A percentile compares a stretch with the other conserved stretches of the same genome.
Evolutionary conservation across 306 rosid genomes (phyloP).

Genomic region (Trifolium subterraneum): DNA sequence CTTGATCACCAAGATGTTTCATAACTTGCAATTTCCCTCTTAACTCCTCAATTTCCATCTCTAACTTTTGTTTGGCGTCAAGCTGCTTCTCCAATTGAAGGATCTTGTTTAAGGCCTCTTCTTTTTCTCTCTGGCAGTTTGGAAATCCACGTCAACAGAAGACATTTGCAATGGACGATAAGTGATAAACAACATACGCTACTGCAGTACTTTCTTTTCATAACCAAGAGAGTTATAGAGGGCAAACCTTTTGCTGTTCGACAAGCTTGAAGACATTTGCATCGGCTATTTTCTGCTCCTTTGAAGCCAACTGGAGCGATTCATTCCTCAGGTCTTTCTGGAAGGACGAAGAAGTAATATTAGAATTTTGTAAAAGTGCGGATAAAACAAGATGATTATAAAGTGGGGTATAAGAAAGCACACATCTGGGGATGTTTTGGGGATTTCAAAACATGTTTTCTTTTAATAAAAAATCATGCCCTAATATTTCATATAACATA

Average conservation of each 20-base stretch:
- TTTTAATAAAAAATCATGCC: not conserved
- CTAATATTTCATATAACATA: slow-evolving; percentile 15
- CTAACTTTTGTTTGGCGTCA: slow-evolving; percentile 89
- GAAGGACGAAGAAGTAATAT: slow-evolving; percentile 40
- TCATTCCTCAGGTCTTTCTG: slow-evolving; percentile 83
- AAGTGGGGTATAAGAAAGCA: slow-evolving; percentile 14
- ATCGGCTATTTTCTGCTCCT: slow-evolving; percentile 83
- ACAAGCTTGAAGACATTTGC: slow-evolving; percentile 81
- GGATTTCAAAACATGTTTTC: slow-evolving; percentile 15
- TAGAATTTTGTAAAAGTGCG: slow-evolving; percentile 36
- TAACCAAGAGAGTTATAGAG: slow-evolving; percentile 23
- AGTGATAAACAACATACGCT: not conserved
- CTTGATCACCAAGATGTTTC: slow-evolving; percentile 92
- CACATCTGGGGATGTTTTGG: slow-evolving; percentile 8
- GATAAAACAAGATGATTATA: slow-evolving; percentile 19
- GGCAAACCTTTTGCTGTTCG: slow-evolving; percentile 85
- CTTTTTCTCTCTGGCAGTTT: slow-evolving; percentile 77
- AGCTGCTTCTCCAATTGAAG: slow-evolving; percentile 83
- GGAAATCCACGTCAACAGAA: slow-evolving; percentile 37
- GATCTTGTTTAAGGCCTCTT: slow-evolving; percentile 80
- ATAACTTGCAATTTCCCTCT: slow-evolving; percentile 92
- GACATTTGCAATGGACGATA: slow-evolving; percentile 19
- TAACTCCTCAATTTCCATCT: slow-evolving; percentile 92
- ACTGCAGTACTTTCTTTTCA: slow-evolving; percentile 13
- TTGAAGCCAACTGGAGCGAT: slow-evolving; percentile 80